phyloP scores from a whole-genome alignment of 169 alveolate species.

The Cryptosporidium sp. region DNA sequence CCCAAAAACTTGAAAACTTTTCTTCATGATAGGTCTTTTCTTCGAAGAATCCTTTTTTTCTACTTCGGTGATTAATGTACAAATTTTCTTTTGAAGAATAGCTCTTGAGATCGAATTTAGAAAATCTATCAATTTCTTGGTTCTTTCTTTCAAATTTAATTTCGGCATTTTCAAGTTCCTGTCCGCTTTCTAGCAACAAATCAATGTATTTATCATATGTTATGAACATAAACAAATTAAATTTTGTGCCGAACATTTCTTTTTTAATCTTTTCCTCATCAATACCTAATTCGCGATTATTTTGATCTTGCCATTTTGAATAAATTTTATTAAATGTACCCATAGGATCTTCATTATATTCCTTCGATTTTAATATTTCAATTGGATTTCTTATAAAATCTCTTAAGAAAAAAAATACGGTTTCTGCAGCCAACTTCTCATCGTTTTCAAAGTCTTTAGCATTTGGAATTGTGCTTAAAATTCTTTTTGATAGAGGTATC shows the following conservation, averaged over 20 bases:
- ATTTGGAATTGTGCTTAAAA: constrained; percentile 34
- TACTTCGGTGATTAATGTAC: neutral
- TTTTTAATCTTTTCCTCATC: neutral
- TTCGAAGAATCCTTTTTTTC: neutral
- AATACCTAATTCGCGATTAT: neutral
- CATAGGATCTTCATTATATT: constrained; percentile 55
- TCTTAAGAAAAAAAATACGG: constrained; percentile 8
- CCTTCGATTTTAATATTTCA: constrained; percentile 21
- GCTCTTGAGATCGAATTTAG: neutral
- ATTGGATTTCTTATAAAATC: constrained; percentile 43
- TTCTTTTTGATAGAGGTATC: constrained; percentile 42
- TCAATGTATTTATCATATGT: constrained; percentile 36
- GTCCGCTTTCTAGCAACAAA: neutral
- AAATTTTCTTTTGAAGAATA: neutral
- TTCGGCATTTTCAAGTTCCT: neutral
- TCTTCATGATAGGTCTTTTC: neutral
- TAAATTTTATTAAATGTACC: neutral
- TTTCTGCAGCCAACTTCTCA: constrained; percentile 23
- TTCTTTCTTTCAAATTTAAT: constrained; percentile 3
- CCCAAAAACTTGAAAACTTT: constrained; percentile 59
- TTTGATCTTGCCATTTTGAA: constrained; percentile 18
- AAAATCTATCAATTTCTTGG: neutral
- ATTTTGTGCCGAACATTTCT: constrained; percentile 1
- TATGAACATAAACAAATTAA: neutral
- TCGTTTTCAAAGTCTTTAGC: constrained; percentile 17